Conservation (phyloP, 305 asterid genomes). For the Rubia occidens region DNA sequence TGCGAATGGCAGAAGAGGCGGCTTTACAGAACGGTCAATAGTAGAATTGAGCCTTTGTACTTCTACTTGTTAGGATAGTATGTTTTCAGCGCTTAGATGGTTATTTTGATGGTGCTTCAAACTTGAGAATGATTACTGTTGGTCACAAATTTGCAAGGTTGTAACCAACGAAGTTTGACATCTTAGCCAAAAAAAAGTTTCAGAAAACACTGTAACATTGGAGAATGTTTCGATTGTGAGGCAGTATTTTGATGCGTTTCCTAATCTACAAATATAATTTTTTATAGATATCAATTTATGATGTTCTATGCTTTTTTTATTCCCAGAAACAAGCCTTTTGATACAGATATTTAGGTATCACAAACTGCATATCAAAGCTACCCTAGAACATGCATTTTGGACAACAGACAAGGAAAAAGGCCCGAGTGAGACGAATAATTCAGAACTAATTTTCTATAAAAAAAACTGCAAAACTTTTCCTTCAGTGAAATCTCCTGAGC, state of each 20-base stretch:
- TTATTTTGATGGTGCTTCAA: not conserved
- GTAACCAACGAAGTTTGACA: not conserved
- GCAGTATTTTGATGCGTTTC: not conserved
- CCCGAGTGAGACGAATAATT: not conserved
- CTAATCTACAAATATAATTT: no score
- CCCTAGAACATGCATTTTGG: not conserved
- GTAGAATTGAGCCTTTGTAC: not conserved
- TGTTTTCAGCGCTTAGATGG: not conserved
- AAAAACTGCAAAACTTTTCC: not conserved
- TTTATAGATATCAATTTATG: not conserved
- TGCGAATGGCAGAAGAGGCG: conserved; percentile 81
- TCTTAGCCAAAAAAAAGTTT: not conserved
- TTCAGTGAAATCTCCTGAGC: not conserved
- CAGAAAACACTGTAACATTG: not conserved
- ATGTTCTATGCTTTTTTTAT: not conserved
- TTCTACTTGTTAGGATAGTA: not conserved
- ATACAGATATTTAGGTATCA: not conserved
- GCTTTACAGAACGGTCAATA: conserved; percentile 34
- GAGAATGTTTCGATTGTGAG: not conserved
- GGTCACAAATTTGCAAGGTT: not conserved
- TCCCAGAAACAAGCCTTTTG: not conserved
- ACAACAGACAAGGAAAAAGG: not conserved
- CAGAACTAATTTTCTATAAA: no score
- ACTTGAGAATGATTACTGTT: not conserved
- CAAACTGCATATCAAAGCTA: not conserved